Conservation (phyloP, 129 eudicot genomes). For the Chrysanthemum makinoi region DNA sequence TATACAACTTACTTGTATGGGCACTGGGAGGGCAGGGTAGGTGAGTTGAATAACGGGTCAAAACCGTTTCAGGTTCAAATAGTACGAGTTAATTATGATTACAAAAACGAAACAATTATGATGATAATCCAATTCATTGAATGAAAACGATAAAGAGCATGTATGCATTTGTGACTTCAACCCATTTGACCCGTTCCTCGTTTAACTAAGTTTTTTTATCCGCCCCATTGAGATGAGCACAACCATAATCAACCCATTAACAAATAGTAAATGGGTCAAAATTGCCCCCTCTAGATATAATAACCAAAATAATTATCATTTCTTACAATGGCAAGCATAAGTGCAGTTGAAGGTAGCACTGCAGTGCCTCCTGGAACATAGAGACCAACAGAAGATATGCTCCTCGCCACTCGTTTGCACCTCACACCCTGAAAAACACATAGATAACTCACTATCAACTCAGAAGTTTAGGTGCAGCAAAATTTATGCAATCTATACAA, state of each 20-base stretch:
- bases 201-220: not conserved
- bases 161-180: conserved; percentile 1
- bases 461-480: not conserved
- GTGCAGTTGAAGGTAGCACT: conserved; percentile 98
- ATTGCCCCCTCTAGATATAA: not conserved
- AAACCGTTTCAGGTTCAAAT: no score
- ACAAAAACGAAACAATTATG: not conserved
- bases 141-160: not conserved
- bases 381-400: conserved; percentile 94
- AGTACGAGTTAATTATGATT: not conserved
- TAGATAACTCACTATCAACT: conserved; percentile 7
- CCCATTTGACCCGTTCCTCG: not conserved
- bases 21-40: not conserved
- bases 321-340: conserved; percentile 93
- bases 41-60: not conserved
- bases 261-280: not conserved
- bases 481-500: conserved; percentile 4
- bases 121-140: not conserved
- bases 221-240: not conserved
- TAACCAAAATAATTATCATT: conserved; percentile 22
- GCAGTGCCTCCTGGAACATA: conserved; percentile 99
- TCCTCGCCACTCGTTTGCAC: conserved; percentile 95
- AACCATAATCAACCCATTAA: conserved; percentile 4
- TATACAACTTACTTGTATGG: not conserved
- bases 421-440: conserved; percentile 76